Evolutionary conservation across 2,329 filamentous ascomycete genomes (phyloP).

Genomic region (Eutypella sp.): DNA sequence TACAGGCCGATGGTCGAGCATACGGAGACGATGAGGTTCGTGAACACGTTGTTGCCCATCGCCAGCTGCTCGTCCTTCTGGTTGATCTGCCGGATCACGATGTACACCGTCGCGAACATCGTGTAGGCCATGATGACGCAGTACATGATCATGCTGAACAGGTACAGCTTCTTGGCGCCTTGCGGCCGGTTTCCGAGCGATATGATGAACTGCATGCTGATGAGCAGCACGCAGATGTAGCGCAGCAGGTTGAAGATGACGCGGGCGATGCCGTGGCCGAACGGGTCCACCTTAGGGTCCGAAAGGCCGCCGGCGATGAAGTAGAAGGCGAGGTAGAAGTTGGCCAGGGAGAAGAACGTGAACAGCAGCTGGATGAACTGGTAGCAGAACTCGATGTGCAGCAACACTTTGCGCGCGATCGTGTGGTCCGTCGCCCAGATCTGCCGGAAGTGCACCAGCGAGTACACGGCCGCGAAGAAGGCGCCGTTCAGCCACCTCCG

Average conservation of each 20-base stretch:
- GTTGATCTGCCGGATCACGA: constrained; percentile 76
- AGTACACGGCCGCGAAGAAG: constrained; percentile 98
- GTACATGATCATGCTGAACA: constrained; percentile 85
- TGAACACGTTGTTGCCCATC: constrained; percentile 85
- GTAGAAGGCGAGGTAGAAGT: constrained; percentile 99
- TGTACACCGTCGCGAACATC: constrained; percentile 81
- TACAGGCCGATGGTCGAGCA: constrained; percentile 87
- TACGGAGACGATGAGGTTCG: constrained; percentile 88
- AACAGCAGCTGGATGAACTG: constrained; percentile 90
- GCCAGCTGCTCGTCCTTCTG: constrained; percentile 44
- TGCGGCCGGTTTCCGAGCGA: constrained; percentile 95
- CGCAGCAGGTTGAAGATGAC: constrained; percentile 83
- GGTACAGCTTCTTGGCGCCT: constrained; percentile 86
- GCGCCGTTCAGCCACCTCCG: constrained; percentile 97
- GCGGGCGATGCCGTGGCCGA: constrained; percentile 78
- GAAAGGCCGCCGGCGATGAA: constrained; percentile 90
- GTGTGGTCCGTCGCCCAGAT: constrained; percentile 93
- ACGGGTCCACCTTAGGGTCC: constrained; percentile 77
- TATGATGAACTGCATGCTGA: constrained; percentile 92
- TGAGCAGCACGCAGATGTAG: constrained; percentile 81
- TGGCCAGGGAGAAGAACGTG: constrained; percentile 96
- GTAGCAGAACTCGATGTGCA: constrained; percentile 94
- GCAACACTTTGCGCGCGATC: constrained; percentile 77
- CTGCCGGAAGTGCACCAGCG: constrained; percentile 88
- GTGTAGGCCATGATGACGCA: constrained; percentile 94